Evolutionary conservation across 352 stramenopile genomes (phyloP).

Genomic region (Phytophthora hybrid): DNA sequence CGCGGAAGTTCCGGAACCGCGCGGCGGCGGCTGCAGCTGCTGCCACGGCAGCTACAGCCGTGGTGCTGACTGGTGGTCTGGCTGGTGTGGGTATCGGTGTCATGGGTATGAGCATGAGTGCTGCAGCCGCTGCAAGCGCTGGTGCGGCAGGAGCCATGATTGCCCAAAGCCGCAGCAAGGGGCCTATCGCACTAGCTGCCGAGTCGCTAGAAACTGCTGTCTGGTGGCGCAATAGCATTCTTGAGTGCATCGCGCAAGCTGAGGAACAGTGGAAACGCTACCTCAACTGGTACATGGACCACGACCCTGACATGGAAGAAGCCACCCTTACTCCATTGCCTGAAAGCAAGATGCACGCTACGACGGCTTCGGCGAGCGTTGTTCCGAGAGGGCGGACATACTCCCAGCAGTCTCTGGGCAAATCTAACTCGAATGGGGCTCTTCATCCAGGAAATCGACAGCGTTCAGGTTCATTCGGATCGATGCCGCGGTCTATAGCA

Average conservation of each 20-base stretch:
- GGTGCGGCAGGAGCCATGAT: conserved; percentile 77
- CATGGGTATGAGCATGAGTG: conserved; percentile 84
- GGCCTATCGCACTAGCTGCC: conserved; percentile 77
- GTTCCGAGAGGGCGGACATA: conserved; percentile 14
- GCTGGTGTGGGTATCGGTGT: conserved; percentile 83
- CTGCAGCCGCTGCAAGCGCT: conserved; percentile 76
- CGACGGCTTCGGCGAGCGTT: neutral
- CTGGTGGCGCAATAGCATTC: conserved; percentile 88
- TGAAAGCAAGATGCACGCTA: conserved; percentile 21
- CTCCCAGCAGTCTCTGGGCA: conserved; percentile 33
- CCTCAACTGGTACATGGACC: conserved; percentile 88
- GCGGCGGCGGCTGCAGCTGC: conserved; percentile 73
- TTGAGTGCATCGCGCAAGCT: conserved; percentile 85
- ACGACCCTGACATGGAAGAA: conserved; percentile 63
- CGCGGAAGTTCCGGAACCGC: conserved; percentile 69
- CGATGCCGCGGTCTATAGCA: conserved; percentile 77
- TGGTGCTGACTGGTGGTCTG: conserved; percentile 80
- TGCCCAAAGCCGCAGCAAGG: conserved; percentile 73
- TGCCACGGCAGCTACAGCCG: conserved; percentile 78
- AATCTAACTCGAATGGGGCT: conserved; percentile 11
- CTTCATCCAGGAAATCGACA: conserved; percentile 34
- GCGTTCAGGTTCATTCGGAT: conserved; percentile 72
- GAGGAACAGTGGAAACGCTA: conserved; percentile 90
- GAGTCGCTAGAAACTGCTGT: conserved; percentile 85
- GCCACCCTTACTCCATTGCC: conserved; percentile 21